These are phyloP conservation scores for Paramyrothecium roridum DNA, from an alignment of 2,329 filamentous ascomycete species.

Conservation along the genomic window DNA sequence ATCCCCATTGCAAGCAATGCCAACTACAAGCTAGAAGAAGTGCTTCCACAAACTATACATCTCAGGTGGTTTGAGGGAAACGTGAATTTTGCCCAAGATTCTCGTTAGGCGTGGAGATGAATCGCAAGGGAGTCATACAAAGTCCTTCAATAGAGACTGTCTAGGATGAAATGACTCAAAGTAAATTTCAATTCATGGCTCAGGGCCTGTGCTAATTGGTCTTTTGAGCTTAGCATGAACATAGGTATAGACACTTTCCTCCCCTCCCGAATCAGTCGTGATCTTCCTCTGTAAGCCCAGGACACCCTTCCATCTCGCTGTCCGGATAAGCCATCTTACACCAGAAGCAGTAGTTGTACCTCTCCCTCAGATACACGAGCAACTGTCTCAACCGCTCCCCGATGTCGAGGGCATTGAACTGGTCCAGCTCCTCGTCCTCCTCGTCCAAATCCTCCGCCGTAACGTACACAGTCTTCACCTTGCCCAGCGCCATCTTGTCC, in stretches of 20 bases:
- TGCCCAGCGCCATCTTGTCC: constrained; percentile 66
- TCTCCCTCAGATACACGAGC: constrained; percentile 66
- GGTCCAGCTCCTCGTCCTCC: constrained; percentile 76
- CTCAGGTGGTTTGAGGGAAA: too few species aligned
- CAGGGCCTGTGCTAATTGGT: too few species aligned
- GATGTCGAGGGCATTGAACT: constrained; percentile 68
- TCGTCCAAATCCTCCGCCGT: constrained; percentile 70
- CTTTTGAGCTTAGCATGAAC: background rate
- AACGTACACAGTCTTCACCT: constrained; percentile 50
- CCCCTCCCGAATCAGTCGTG: constrained; percentile 41
- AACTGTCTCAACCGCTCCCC: constrained; percentile 65
- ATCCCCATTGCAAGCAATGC: too few species aligned
- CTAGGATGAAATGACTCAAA: too few species aligned
- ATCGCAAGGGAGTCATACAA: too few species aligned
- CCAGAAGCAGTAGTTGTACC: constrained; percentile 89
- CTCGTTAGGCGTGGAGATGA: too few species aligned
- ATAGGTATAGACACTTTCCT: background rate
- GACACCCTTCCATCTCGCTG: constrained; percentile 78
- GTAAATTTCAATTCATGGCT: too few species aligned
- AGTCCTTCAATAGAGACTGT: too few species aligned
- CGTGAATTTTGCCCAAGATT: too few species aligned
- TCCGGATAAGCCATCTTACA: constrained; percentile 84
- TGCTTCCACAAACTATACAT: too few species aligned
- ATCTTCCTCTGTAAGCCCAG: constrained; percentile 83
- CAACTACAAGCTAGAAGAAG: too few species aligned